Evolutionary conservation across 2,329 filamentous ascomycete genomes (phyloP).

Genomic region (Trichoderma atrobrunneum): DNA sequence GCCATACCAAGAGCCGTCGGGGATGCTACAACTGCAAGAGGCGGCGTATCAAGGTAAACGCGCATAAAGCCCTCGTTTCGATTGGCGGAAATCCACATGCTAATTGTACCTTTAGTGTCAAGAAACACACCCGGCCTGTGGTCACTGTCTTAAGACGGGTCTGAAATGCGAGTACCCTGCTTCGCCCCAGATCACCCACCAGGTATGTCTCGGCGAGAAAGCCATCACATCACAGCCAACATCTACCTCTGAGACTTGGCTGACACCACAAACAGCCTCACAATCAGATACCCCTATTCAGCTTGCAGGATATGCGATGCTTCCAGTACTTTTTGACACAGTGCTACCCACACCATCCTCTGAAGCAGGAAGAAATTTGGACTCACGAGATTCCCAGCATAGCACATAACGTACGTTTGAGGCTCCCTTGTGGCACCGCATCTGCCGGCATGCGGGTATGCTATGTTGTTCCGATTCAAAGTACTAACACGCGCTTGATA

Average conservation of each 20-base stretch:
- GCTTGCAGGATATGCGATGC: conserved; percentile 63
- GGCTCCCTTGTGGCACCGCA: background rate
- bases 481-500: conserved; percentile 28
- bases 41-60: conserved; percentile 58
- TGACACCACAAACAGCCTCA: conserved; percentile 43
- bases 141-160: conserved; percentile 61
- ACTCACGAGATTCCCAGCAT: conserved; percentile 64
- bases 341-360: conserved; percentile 62
- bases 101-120: conserved; percentile 51
- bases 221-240: background rate
- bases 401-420: conserved; percentile 56
- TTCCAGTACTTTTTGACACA: conserved; percentile 64
- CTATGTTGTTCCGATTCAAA: too few relatives aligned
- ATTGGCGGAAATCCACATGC: background rate
- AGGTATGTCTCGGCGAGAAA: conserved; percentile 36
- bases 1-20: conserved; percentile 63
- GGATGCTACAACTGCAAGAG: conserved; percentile 68
- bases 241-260: background rate
- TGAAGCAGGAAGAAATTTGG: conserved; percentile 66
- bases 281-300: conserved; percentile 57
- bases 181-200: conserved; percentile 48
- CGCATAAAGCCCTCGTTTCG: background rate
- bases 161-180: conserved; percentile 62
- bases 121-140: conserved; percentile 61
- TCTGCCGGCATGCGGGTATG: background rate